Base-by-base conservation (phyloP, 2,329 filamentous ascomycete species). In the Fusarium euwallaceae region DNA sequence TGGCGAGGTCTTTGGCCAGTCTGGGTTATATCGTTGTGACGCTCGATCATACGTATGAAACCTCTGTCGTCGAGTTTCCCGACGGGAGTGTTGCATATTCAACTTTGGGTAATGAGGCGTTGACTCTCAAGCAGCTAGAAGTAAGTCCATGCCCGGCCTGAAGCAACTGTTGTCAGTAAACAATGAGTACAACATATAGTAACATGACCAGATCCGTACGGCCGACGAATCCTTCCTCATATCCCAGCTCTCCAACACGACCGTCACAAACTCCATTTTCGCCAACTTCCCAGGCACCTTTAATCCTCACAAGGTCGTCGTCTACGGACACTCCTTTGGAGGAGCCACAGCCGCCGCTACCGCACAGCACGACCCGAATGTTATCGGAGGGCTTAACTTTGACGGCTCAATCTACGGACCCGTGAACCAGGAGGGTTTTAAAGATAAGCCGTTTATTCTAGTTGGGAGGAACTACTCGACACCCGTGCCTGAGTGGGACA, bases 1-100 rank as follows among this genome's bases (percentile, higher is more conserved):
- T 85, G 55, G 83, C 85, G 0, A 81, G 82, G 17, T 83, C 85
- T 4, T 77, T 89, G 17, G 85, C 86, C 2, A 85, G 84, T 6
- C 80, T 83, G 5, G 87, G 87, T 0, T 86, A 84, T 56, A 81
- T 82, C 12, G 83, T 89, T 5, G 75, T 87, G 0, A 80, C 86
- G 0, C 76, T 89, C 48, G 88, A 89, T 66, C 87, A 88, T 62
- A 82, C 87, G 0, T 83, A 86, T 65, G 86, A 88, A 58, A 79
- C 83, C 0, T 66, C 77, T 2, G 79, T 85, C 7, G 82, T 88
- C 14, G 82, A 87, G 64, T 87, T 85, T 27, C 84, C 85, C 0
- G 80, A 87, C 45, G 86, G 82, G 2, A 81, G 78, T 1, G 68
- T 80, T n/a, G 69, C 45, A 2, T 27, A 56, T 27, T 32, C 39